Evolutionary conservation across 208 protist species (phyloP), one percentile per base, ranked within the genome.

Genomic region (Crithidia mellificae): DNA sequence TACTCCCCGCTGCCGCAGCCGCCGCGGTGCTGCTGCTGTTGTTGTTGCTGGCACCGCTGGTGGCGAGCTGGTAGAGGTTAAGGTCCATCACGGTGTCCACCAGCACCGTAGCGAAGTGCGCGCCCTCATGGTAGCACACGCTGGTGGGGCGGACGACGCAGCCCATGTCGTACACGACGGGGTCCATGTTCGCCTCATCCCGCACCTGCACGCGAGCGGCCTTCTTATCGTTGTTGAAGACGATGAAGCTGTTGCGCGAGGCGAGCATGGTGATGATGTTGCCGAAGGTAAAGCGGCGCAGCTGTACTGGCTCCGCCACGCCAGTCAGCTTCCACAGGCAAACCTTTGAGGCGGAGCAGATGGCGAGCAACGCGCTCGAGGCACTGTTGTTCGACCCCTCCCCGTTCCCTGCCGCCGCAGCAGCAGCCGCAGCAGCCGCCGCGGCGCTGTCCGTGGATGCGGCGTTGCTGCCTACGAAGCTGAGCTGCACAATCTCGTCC

Each of bases 291-390:
- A 92, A 86, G 59, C 66, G 77, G 32, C 87, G 88, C 53, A 88
- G 66, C 70, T 88, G 69, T 58, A 57, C 74, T 49, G 91, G 91
- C 78, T 94, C 88, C 19, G 78, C 74, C 15, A 83, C 74, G 1
- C 84, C 88, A 2, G 73, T 90, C 20, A 96, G 83, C 41, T 63
- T 54, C 87, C 91, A 96, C 67, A 92, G 77, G 55, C 63, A 94
- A 29, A 92, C 74, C 32, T 57, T 72, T 5, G 43, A 22, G 2
- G 27, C 51, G 39, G 75, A 89, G 58, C 68, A 64, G 63, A 76
- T 38, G 34, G 87, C 81, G n/a, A 96, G 54, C 22, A 96, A 71
- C 30, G 80, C 63, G 14, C 62, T 77, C 12, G 66, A 73, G 32
- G 81, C 68, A 49, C 80, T 32, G 41, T 17, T 46, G 41, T 17